Conservation (phyloP, 2,329 filamentous ascomycete species). For the Colletotrichum tofieldiae region DNA sequence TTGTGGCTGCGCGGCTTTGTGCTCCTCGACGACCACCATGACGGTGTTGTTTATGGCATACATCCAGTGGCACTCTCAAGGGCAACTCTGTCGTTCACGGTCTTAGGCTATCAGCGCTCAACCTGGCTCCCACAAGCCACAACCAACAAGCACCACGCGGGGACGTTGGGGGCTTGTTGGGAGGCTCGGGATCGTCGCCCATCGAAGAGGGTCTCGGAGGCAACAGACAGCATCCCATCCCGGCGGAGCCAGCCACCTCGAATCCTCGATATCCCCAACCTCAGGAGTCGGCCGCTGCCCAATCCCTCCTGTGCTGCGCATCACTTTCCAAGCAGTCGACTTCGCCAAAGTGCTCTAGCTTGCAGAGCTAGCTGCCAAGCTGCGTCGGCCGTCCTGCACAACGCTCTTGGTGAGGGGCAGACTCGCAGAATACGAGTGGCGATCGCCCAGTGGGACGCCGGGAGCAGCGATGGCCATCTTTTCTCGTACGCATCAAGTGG, state of each 20-base stretch:
- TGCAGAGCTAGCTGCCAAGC: slow-evolving; percentile 39
- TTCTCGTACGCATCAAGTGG: slow-evolving; percentile 15
- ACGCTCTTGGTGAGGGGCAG: slow-evolving; percentile 16
- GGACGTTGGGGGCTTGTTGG: slow-evolving; percentile 9
- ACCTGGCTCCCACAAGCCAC: neutral
- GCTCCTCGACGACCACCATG: neutral
- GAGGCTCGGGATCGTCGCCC: slow-evolving; percentile 19
- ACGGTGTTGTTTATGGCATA: neutral
- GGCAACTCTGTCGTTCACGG: neutral
- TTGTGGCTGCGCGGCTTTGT: neutral
- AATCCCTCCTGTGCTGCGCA: slow-evolving; percentile 4
- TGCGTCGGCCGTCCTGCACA: slow-evolving; percentile 32
- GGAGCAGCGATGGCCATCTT: slow-evolving; percentile 9
- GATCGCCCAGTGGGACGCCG: slow-evolving; percentile 35
- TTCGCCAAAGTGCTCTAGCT: slow-evolving; percentile 18
- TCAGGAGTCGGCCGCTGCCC: neutral
- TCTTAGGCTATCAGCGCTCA: slow-evolving; percentile 11
- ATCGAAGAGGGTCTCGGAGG: slow-evolving; percentile 9
- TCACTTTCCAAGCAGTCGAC: slow-evolving; percentile 31
- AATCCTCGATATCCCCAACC: neutral
- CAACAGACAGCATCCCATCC: slow-evolving; percentile 18
- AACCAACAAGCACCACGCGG: slow-evolving; percentile 9
- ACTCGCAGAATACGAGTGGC: slow-evolving; percentile 43
- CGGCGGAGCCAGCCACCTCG: slow-evolving; percentile 32
- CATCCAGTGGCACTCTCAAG: neutral